Evolutionary conservation across 2,329 filamentous ascomycete species (phyloP), one percentile per base, ranked within the genome.

Genomic region (Bipolaris zeicola): DNA sequence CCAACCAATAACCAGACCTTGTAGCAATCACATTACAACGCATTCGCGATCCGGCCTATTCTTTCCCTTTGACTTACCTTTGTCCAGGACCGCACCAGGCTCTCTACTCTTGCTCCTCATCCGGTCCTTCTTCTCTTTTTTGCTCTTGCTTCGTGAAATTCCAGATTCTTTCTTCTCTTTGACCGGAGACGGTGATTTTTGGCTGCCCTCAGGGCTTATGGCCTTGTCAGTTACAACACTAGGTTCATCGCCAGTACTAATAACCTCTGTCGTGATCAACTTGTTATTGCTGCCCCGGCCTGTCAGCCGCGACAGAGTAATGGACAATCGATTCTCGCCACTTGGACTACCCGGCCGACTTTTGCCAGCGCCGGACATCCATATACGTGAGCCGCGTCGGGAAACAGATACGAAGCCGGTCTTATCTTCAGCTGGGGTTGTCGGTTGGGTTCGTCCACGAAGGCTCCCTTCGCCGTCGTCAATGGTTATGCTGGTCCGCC

Each of bases 391-490:
- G 24, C 69, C 63, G 14, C 72, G 73, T n/a, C 71, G 64, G 14
- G 72, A 74, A 7, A 66, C 58, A 31, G 70, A 71, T 18, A 75
- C 50, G 49, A 76, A 75, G 16, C 66, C 64, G 6, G 57, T 34
- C 47, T 70, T 72, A 6, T 75, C 70, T 31, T 82, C 80, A 22
- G 80, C 80, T 1, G 80, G 80, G 2, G 80, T 82, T 3, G 75
- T 66, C 1, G 79, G 75, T 31, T 65, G 67, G 2, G 73, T 73
- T 18, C 69, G 67, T 16, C 68, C 72, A 11, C 73, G 67, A n/a
- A 68, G 61, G 44, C 68, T 69, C 36, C 65, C 63, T 37, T 73
- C 76, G 7, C 68, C 47, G 3, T 78, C 76, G 45, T 80, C 76
- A 45, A 79, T 72, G 0, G 75, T 66, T 22, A 78, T 64, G 61